phyloP scores from a whole-genome alignment of 768 basidiomycete genomes.

The Lepiota subincarnata region DNA sequence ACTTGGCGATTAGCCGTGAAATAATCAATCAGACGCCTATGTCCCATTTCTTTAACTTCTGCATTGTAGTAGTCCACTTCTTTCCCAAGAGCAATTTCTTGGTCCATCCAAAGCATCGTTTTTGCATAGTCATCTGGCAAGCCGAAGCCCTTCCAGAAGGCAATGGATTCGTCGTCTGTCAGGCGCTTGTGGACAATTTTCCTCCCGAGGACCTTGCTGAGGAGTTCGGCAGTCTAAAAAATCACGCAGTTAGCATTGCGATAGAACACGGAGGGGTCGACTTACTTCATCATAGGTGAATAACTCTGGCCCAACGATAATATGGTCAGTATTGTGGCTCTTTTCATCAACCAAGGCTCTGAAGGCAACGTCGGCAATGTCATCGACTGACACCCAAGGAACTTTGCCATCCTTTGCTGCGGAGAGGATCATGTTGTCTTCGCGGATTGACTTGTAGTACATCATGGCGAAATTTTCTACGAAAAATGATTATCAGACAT shows the following conservation, averaged over 20 bases:
- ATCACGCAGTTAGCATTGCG: neutral
- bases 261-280: neutral
- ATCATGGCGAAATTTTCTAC: slow-evolving; percentile 5
- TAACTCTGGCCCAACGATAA: slow-evolving; percentile 24
- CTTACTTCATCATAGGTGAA: slow-evolving; percentile 24
- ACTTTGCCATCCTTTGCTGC: slow-evolving; percentile 18
- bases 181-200: slow-evolving; percentile 18
- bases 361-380: slow-evolving; percentile 22
- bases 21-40: slow-evolving; percentile 12
- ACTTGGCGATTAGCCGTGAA: slow-evolving; percentile 9
- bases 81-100: neutral
- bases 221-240: slow-evolving; percentile 17
- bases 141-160: neutral
- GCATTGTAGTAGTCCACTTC: neutral
- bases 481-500: neutral
- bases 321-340: slow-evolving; percentile 14
- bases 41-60: slow-evolving; percentile 13
- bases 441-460: neutral
- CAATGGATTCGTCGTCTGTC: slow-evolving; percentile 7
- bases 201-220: slow-evolving; percentile 19
- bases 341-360: slow-evolving; percentile 20
- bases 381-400: slow-evolving; percentile 20
- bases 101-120: neutral
- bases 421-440: slow-evolving; percentile 14
- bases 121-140: neutral